Evolutionary conservation across 2,329 filamentous ascomycete species (phyloP), one percentile per base, ranked within the genome.

Genomic region (Fusarium sp.): DNA sequence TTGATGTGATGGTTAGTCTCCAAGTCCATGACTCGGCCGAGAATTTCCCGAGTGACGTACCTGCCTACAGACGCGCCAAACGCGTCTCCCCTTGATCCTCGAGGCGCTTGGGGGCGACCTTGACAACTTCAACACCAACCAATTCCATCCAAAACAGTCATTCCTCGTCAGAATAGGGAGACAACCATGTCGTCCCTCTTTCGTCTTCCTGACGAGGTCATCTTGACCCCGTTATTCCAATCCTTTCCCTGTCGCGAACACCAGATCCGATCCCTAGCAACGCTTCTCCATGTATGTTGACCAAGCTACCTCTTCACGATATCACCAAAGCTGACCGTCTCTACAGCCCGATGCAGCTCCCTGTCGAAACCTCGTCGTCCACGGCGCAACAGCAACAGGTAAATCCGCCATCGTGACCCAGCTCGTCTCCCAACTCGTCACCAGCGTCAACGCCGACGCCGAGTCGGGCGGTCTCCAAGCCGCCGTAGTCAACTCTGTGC

Each of bases 351-450:
- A 85, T 56, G 87, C 92, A n/a, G 92, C 94, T 33, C 92, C 90
- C 66, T 93, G 93, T 66, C 86, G 91, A 13, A 93, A 94, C 69
- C 82, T 98, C 13, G 91, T 98, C 25, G 83, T 97, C 58, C 92
- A 98, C 81, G 97, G 97, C 60, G 90, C 95, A 33, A 92, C 95
- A 78, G 93, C 95, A 3, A 97, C 95, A 0, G 96, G 95, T 45
- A 98, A 98, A 84, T 94, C 91, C 35, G 89, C 90, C 57, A 88
- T 98, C 60, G 86, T 92, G 5, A 86, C 87, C 66, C 86, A 88
- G 4, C 88, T 84, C 25, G 78, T 84, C 40, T 66, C 68, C 27
- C 61, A 70, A 10, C 66, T 84, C 11, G 74, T 74, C 29, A 62
- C 75, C 35, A 68, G 71, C 42, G 56, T 69, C 22, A 67, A 65